These are phyloP conservation scores for Camillea tinctor DNA, from an alignment of 2,329 filamentous ascomycete species.

Conservation along the genomic window DNA sequence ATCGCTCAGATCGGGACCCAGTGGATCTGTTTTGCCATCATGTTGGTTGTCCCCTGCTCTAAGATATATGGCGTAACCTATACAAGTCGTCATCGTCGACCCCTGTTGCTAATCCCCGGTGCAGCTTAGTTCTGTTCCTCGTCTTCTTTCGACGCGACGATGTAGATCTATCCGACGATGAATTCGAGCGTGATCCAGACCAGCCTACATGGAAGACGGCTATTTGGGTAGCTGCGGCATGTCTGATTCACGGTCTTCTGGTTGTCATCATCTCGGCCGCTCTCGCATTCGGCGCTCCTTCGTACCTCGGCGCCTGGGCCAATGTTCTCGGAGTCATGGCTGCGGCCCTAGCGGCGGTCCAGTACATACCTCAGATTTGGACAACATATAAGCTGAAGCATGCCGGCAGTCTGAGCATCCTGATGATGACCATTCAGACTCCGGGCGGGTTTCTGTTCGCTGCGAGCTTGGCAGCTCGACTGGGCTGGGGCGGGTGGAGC, in stretches of 20 bases:
- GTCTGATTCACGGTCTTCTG: slow-evolving; percentile 72
- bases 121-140: slow-evolving; percentile 86
- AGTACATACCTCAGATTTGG: slow-evolving; percentile 94
- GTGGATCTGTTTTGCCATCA: slow-evolving; percentile 87
- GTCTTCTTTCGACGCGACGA: slow-evolving; percentile 80
- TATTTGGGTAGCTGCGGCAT: slow-evolving; percentile 68
- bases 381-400: slow-evolving; percentile 84
- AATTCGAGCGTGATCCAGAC: slow-evolving; percentile 42
- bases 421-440: slow-evolving; percentile 98
- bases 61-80: neutral
- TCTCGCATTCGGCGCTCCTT: slow-evolving; percentile 62
- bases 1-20: slow-evolving; percentile 90
- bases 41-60: slow-evolving; percentile 59
- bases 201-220: slow-evolving; percentile 76
- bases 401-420: slow-evolving; percentile 87
- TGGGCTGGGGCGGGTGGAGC: slow-evolving; percentile 86
- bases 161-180: slow-evolving; percentile 48
- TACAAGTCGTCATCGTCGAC: neutral
- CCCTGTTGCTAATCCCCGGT: slow-evolving; percentile 20
- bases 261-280: slow-evolving; percentile 67
- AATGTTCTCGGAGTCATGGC: slow-evolving; percentile 80
- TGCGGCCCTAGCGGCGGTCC: slow-evolving; percentile 75
- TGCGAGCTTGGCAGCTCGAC: slow-evolving; percentile 73
- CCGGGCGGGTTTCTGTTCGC: slow-evolving; percentile 91
- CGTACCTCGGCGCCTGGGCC: slow-evolving; percentile 73